These are phyloP conservation scores for Elaeis oleifera DNA, from an alignment of 202 grass and related monocot genomes.

Conservation along the genomic window DNA sequence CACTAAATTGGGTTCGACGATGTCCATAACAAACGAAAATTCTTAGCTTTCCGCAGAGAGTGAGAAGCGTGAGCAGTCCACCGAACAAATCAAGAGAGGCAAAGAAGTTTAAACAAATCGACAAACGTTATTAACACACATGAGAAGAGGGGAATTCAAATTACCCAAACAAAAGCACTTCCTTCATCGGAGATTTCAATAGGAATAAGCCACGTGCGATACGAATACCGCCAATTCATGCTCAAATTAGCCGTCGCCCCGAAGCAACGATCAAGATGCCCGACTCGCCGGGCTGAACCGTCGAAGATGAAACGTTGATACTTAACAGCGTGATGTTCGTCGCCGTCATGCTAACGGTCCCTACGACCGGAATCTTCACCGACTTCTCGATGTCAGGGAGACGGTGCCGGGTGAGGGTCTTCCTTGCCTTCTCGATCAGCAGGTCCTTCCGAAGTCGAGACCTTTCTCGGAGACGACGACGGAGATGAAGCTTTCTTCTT, in stretches of 20 bases:
- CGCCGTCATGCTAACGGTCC: constrained; percentile 42
- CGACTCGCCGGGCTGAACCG: constrained; percentile 38
- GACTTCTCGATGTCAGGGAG: constrained; percentile 63
- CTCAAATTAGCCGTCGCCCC: constrained; percentile 45
- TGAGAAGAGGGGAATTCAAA: no score
- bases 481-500: constrained; percentile 45
- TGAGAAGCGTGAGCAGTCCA: no score
- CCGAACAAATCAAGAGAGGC: no score
- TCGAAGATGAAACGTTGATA: constrained; percentile 39
- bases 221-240: constrained; percentile 79
- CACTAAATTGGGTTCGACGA: no score
- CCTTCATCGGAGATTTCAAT: constrained; percentile 68
- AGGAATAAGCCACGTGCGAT: constrained; percentile 46
- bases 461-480: constrained; percentile 57
- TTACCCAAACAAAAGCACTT: constrained; percentile 73
- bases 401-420: constrained; percentile 38
- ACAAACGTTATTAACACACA: no score
- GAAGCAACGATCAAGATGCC: constrained; percentile 65
- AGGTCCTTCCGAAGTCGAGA: constrained; percentile 73
- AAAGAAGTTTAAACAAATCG: no score
- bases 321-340: constrained; percentile 40
- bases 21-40: neutral
- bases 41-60: no score
- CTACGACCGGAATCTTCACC: constrained; percentile 47
- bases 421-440: constrained; percentile 40